These are phyloP conservation scores for Apiotrichum veenhuisii DNA, from an alignment of 1,284 basidiomycete species.

Conservation along the genomic window DNA sequence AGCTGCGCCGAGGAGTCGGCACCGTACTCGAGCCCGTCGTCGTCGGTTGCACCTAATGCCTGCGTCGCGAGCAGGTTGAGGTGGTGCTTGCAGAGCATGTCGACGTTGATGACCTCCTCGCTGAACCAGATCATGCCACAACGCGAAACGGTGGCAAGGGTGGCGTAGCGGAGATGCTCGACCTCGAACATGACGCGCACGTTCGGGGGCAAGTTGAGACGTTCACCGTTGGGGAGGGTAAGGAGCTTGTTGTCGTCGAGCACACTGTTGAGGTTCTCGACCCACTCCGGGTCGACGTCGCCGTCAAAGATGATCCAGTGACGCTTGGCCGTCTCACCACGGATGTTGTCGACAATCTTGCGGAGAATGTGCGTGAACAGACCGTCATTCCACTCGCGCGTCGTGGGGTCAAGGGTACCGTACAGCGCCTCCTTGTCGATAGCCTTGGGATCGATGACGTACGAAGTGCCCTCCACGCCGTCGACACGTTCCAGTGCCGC, in stretches of 20 bases:
- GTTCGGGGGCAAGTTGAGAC: slow-evolving; percentile 92
- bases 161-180: slow-evolving; percentile 95
- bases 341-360: slow-evolving; percentile 97
- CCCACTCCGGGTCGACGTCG: slow-evolving; percentile 99
- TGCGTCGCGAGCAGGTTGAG: slow-evolving; percentile 70
- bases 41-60: slow-evolving; percentile 86
- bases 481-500: slow-evolving; percentile 87
- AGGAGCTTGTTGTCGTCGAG: slow-evolving; percentile 98
- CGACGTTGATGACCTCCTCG: slow-evolving; percentile 84
- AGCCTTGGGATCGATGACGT: slow-evolving; percentile 98
- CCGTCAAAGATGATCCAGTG: slow-evolving; percentile 99
- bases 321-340: slow-evolving; percentile 91
- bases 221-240: slow-evolving; percentile 96
- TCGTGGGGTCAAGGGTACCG: slow-evolving; percentile 94
- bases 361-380: slow-evolving; percentile 96
- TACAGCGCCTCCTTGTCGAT: slow-evolving; percentile 98
- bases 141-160: slow-evolving; percentile 96
- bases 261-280: slow-evolving; percentile 93
- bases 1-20: slow-evolving; percentile 48
- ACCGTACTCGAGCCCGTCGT: slow-evolving; percentile 64
- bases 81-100: slow-evolving; percentile 90
- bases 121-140: slow-evolving; percentile 99
- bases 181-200: slow-evolving; percentile 99
- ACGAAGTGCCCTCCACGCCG: slow-evolving; percentile 84
- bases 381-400: slow-evolving; percentile 99